Evolutionary conservation across 257 asterid species (phyloP), one percentile per base, ranked within the genome.

Genomic region (Solanum dulcamara): DNA sequence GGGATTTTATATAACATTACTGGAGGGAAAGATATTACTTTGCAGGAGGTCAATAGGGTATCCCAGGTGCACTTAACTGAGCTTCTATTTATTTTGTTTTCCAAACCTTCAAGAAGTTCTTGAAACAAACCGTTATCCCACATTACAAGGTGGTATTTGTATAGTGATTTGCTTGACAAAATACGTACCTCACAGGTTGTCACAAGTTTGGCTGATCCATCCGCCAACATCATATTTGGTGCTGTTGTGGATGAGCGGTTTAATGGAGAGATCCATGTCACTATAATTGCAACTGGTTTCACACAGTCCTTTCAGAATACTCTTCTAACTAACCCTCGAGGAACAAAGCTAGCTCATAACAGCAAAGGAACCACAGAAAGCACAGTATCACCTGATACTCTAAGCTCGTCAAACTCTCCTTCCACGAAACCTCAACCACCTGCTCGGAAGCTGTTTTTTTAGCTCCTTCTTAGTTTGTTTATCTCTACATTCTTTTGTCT

Each of bases 171-270:
- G 9, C 81, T 42, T 24, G 10, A 24, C 24, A 46, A 57, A 57
- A 28, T 48, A 48, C n/a, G 32, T 77, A 26, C 28, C 83, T 28
- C 42, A 4, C 92, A 94, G 99, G 98, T 97, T 86, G 99, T 97
- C 53, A 95, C 99, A 32, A 97, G 99, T 86, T 88, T 97, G 89
- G 99, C 99, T 81, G 99, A 97, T 82, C 99, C 99, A 62, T 92
- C 98, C 0, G 98, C 99, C 11, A 97, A 95, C 85, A 95, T 97
- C 42, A 97, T 95, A 87, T 97, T 97, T 86, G 99, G 99, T 30
- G 99, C 98, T 48, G 99, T 97, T 33, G 99, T 95, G 86, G 99
- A 97, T 81, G 99, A 94, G 85, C 89, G 93, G 22, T 97, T 90
- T 87, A 94, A 93, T 15, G 98, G 99, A 67, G 99, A 93, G 87